Conservation (phyloP, 768 basidiomycete species). For the Rubroboletus satanas region DNA sequence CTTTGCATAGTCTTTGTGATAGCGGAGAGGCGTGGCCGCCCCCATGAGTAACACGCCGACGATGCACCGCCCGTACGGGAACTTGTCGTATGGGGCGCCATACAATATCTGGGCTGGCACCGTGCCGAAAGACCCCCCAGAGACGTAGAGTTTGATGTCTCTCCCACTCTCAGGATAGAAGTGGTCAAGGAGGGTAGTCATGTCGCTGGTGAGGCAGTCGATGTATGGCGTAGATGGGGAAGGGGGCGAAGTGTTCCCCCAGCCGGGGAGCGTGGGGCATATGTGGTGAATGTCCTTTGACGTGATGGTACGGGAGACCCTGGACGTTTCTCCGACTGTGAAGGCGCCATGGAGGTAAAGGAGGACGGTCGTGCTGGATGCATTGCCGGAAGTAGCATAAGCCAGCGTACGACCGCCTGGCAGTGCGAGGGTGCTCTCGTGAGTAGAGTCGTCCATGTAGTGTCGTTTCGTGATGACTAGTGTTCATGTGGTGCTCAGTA, state of each 20-base stretch:
- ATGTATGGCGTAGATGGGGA: constrained; percentile 35
- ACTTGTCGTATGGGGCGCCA: constrained; percentile 46
- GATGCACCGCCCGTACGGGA: constrained; percentile 47
- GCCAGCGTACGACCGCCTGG: constrained; percentile 46
- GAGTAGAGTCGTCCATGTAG: constrained; percentile 4
- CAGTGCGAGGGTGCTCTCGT: constrained; percentile 22
- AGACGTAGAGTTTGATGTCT: constrained; percentile 45
- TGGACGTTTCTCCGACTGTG: constrained; percentile 42
- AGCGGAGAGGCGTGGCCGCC: constrained; percentile 44
- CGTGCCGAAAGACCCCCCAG: constrained; percentile 53
- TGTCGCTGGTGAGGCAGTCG: constrained; percentile 41
- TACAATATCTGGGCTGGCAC: constrained; percentile 55
- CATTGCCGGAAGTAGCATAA: constrained; percentile 51
- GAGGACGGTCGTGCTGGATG: constrained; percentile 44
- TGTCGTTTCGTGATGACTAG: not conserved
- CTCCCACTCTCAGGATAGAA: constrained; percentile 40
- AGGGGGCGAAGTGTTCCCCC: constrained; percentile 51
- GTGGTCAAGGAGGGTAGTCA: constrained; percentile 45
- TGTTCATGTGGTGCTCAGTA: not conserved
- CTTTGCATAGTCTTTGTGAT: constrained; percentile 43
- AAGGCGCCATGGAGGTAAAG: constrained; percentile 58
- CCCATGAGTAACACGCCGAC: constrained; percentile 45
- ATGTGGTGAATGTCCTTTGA: constrained; percentile 44
- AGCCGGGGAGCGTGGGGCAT: constrained; percentile 54
- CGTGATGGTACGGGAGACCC: constrained; percentile 32